A percentile compares a stretch with the other conserved stretches of the same genome.
phyloP scores from a whole-genome alignment of 139 green algal species.

The Zygnema cylindricum region DNA sequence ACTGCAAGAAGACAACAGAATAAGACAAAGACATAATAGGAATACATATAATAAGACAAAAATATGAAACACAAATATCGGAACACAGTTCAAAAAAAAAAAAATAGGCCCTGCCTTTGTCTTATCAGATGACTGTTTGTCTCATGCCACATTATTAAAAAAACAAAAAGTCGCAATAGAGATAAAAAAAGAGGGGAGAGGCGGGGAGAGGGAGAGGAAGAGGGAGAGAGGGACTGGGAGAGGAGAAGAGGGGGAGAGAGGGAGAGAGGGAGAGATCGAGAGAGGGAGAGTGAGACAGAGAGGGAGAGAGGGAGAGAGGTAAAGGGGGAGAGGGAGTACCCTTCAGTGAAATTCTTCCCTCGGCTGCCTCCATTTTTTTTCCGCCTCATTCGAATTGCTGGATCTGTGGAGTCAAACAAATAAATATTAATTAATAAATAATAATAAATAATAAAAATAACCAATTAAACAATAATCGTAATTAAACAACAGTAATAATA shows the following conservation, averaged over 20 bases:
- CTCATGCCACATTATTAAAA: no score
- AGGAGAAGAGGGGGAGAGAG: not conserved
- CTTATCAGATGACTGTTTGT: no score
- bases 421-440: not conserved
- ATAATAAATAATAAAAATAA: not conserved
- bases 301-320: not conserved
- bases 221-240: not conserved
- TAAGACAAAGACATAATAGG: no score
- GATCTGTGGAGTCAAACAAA: not conserved
- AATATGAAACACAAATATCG: no score
- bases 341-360: constrained; percentile 94
- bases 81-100: no score
- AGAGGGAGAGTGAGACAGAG: not conserved
- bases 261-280: not conserved
- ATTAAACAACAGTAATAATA: not conserved
- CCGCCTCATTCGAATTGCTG: not conserved
- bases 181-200: not conserved
- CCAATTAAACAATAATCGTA: not conserved
- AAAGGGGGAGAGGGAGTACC: constrained; percentile 52
- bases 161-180: no score
- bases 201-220: not conserved
- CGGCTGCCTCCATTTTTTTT: constrained; percentile 27
- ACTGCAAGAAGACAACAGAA: no score
- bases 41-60: no score
- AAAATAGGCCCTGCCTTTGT: no score